Percentiles rank a stretch among this genome's conserved stretches.
phyloP scores from a whole-genome alignment of 2,329 filamentous ascomycete genomes.

The Pseudopyrenochaeta lycopersici region DNA sequence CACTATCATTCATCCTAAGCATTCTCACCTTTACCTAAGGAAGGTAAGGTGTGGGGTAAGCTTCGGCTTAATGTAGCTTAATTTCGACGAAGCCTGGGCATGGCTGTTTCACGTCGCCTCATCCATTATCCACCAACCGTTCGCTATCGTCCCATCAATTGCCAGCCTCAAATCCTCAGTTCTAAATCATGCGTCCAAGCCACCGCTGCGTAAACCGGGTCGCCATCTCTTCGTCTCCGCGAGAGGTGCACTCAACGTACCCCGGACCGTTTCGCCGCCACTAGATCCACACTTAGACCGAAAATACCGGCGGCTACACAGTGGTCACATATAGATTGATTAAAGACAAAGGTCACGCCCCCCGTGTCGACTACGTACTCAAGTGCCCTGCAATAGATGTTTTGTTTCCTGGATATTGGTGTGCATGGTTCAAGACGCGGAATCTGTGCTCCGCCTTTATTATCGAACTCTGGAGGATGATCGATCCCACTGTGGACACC shows the following conservation, averaged over 20 bases:
- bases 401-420: conserved; percentile 33
- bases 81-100: conserved; percentile 10
- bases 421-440: conserved; percentile 20
- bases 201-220: conserved; percentile 8
- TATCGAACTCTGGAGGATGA: conserved; percentile 12
- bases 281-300: conserved; percentile 28
- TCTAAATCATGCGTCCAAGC: conserved; percentile 7
- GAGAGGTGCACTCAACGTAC: conserved; percentile 16
- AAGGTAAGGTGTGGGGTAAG: conserved; percentile 14
- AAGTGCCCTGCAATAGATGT: conserved; percentile 18
- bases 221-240: conserved; percentile 3
- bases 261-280: conserved; percentile 47
- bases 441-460: conserved; percentile 17
- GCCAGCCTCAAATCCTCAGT: not conserved
- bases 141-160: not conserved
- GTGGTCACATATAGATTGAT: conserved; percentile 46
- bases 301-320: conserved; percentile 40
- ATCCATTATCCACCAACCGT: conserved; percentile 3
- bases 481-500: not conserved
- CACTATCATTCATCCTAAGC: conserved; percentile 5
- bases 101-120: not conserved
- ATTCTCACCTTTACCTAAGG: not conserved
- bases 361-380: conserved; percentile 12
- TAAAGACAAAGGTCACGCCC: conserved; percentile 37
- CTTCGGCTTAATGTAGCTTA: conserved; percentile 22